Evolutionary conservation across 495 filamentous ascomycete species (phyloP).

Genomic region (Aspergillus sclerotiicarbonarius): DNA sequence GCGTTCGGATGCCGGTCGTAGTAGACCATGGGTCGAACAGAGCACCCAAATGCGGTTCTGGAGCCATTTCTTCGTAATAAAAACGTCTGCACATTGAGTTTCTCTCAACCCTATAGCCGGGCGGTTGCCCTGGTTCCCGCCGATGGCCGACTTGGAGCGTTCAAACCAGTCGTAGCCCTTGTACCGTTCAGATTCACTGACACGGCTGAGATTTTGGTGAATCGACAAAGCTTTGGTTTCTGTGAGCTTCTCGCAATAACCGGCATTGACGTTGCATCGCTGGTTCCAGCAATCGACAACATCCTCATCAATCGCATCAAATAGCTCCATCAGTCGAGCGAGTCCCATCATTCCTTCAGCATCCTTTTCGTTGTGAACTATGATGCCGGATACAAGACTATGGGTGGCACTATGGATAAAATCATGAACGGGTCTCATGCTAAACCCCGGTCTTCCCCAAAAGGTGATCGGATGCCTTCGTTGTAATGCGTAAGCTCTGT

Average conservation of each 20-base stretch:
- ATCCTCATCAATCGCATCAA: slow-evolving; percentile 44
- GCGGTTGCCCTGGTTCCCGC: slow-evolving; percentile 35
- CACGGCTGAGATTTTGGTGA: slow-evolving; percentile 31
- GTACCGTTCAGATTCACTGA: slow-evolving; percentile 33
- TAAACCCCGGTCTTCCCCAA: slow-evolving; percentile 36
- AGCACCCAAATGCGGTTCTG: slow-evolving; percentile 79
- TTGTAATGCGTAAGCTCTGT: slow-evolving; percentile 74
- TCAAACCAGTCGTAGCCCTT: slow-evolving; percentile 69
- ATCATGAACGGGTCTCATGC: slow-evolving; percentile 38
- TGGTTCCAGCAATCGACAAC: slow-evolving; percentile 43
- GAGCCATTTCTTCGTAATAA: slow-evolving; percentile 79
- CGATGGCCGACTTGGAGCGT: slow-evolving; percentile 30
- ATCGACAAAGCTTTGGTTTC: slow-evolving; percentile 36
- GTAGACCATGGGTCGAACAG: slow-evolving; percentile 51
- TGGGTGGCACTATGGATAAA: slow-evolving; percentile 40
- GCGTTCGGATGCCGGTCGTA: slow-evolving; percentile 51
- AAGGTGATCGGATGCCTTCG: slow-evolving; percentile 42
- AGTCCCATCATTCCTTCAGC: slow-evolving; percentile 45
- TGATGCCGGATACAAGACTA: slow-evolving; percentile 42
- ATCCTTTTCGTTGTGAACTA: slow-evolving; percentile 45
- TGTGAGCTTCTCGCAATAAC: slow-evolving; percentile 36
- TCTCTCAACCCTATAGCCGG: slow-evolving; percentile 56
- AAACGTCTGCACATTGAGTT: slow-evolving; percentile 66
- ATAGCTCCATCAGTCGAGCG: slow-evolving; percentile 41
- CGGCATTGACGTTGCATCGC: slow-evolving; percentile 33